Evolutionary conservation across 441 rosid genomes (phyloP).

Genomic region (Pelargonium myrrhifolium): DNA sequence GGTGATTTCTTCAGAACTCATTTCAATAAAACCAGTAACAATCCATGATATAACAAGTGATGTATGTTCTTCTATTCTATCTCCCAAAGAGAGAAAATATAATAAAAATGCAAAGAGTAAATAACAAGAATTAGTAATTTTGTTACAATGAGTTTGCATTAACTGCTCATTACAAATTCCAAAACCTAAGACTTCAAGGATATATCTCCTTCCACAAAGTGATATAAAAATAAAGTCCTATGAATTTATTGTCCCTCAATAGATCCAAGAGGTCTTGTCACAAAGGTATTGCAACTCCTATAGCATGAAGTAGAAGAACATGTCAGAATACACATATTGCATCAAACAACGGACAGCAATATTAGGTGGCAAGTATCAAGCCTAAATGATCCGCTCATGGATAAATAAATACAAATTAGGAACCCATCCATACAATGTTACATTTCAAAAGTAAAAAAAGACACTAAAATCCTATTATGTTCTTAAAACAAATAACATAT

Average conservation of each 20-base stretch:
- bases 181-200: constrained; percentile 7
- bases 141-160: constrained; percentile 17
- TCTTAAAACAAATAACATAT: background rate
- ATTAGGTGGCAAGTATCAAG: background rate
- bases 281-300: constrained; percentile 87
- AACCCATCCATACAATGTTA: background rate
- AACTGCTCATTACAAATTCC: constrained; percentile 16
- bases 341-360: constrained; percentile 7
- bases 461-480: background rate
- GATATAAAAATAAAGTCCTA: constrained; percentile 21
- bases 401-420: background rate
- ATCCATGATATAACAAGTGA: background rate
- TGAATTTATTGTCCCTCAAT: constrained; percentile 23
- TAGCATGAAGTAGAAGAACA: constrained; percentile 36
- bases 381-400: background rate
- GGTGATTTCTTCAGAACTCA: background rate
- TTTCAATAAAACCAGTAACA: background rate
- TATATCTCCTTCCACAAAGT: constrained; percentile 24
- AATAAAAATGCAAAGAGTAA: background rate
- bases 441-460: background rate
- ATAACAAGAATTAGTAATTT: constrained; percentile 5
- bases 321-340: constrained; percentile 33
- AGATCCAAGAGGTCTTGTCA: constrained; percentile 54
- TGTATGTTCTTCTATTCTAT: constrained; percentile 5
- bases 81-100: background rate